phyloP scores from a whole-genome alignment of 305 asterid species.

The Solanum hybrid region DNA sequence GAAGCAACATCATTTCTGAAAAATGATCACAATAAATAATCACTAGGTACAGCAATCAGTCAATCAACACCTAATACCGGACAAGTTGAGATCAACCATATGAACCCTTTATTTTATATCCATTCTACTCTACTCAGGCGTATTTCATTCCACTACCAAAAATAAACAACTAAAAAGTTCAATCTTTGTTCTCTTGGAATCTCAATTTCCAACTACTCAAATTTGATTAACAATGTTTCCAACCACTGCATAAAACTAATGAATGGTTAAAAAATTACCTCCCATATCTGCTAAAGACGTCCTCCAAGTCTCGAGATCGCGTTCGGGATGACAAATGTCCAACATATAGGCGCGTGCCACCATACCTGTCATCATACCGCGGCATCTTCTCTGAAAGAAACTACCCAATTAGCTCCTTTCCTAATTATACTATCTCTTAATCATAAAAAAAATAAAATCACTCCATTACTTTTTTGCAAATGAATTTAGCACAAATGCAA shows the following conservation, averaged over 20 bases:
- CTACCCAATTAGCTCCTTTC: neutral
- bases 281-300: slow-evolving; percentile 82
- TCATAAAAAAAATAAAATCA: neutral
- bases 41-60: neutral
- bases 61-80: neutral
- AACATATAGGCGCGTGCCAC: slow-evolving; percentile 79
- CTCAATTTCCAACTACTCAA: neutral
- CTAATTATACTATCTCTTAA: neutral
- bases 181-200: neutral
- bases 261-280: slow-evolving; percentile 33
- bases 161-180: neutral
- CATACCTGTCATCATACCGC: slow-evolving; percentile 71
- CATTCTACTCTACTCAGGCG: neutral
- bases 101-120: neutral
- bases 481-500: neutral
- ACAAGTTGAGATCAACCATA: neutral
- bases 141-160: neutral
- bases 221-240: neutral
- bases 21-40: neutral
- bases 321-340: slow-evolving; percentile 94
- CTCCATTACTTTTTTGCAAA: neutral
- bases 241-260: neutral
- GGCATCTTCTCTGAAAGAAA: slow-evolving; percentile 48
- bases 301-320: slow-evolving; percentile 82
- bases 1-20: neutral